Percentiles rank a stretch among this genome's conserved stretches.
phyloP scores from a whole-genome alignment of 1,284 basidiomycete genomes.

The Austroboletus novae-zelandiae region DNA sequence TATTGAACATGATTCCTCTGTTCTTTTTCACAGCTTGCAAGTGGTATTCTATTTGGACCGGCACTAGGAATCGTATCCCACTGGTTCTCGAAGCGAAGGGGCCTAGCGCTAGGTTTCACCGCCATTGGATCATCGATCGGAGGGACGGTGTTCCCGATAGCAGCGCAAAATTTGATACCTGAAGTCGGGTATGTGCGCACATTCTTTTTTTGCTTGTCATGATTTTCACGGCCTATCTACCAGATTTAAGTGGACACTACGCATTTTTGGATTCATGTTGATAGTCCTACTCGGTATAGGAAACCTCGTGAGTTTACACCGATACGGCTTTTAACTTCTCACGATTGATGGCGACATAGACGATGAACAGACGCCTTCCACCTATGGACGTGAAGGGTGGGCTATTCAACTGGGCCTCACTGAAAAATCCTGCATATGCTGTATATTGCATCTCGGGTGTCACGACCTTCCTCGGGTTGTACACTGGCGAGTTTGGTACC shows the following conservation, averaged over 20 bases:
- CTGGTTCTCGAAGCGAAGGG: constrained; percentile 44
- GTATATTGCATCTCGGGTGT: constrained; percentile 42
- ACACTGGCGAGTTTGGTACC: constrained; percentile 43
- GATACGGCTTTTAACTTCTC: too few species aligned
- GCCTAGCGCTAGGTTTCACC: constrained; percentile 41
- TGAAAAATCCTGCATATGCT: constrained; percentile 40
- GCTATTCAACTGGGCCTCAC: constrained; percentile 40
- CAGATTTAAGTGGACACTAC: constrained; percentile 46
- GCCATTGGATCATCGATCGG: constrained; percentile 44
- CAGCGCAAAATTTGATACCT: constrained; percentile 39
- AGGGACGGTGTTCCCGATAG: constrained; percentile 44
- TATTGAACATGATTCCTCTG: too few species aligned
- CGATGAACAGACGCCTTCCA: constrained; percentile 38
- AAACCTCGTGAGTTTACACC: constrained; percentile 30
- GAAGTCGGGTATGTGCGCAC: constrained; percentile 33
- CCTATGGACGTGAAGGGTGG: constrained; percentile 40
- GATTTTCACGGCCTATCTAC: background rate
- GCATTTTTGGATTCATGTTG: constrained; percentile 45
- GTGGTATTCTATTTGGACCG: constrained; percentile 42
- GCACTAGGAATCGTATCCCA: constrained; percentile 44
- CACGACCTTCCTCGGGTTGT: constrained; percentile 56
- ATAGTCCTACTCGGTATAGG: constrained; percentile 36
- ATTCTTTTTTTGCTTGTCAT: background rate
- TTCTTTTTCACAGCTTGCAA: constrained; percentile 15
- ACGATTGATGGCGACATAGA: constrained; percentile 21